Evolutionary conservation across 306 rosid species (phyloP).

Genomic region (Vigna unguiculata): DNA sequence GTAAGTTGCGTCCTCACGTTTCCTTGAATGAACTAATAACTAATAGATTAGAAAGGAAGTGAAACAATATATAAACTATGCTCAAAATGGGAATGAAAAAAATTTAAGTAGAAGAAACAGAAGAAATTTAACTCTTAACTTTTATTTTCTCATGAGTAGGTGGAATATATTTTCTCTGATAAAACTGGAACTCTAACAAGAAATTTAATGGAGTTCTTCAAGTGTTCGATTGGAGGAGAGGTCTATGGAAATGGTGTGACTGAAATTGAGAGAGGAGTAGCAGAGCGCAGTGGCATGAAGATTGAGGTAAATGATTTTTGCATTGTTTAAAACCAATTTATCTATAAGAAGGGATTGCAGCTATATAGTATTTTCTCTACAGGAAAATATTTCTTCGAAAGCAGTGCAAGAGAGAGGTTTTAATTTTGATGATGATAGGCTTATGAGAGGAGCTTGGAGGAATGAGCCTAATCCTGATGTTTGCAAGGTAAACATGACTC

Average conservation of each 20-base stretch:
- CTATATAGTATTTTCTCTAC: slow-evolving; percentile 42
- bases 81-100: neutral
- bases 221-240: slow-evolving; percentile 98
- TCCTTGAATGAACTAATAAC: slow-evolving; percentile 14
- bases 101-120: slow-evolving; percentile 6
- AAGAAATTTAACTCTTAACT: neutral
- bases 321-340: slow-evolving; percentile 22
- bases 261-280: slow-evolving; percentile 89
- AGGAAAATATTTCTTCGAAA: slow-evolving; percentile 65
- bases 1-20: slow-evolving; percentile 49
- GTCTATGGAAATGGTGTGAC: slow-evolving; percentile 90
- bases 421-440: slow-evolving; percentile 85
- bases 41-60: slow-evolving; percentile 11
- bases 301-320: slow-evolving; percentile 56
- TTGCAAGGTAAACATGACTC: slow-evolving; percentile 74
- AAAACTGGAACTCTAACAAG: slow-evolving; percentile 98
- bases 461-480: slow-evolving; percentile 91
- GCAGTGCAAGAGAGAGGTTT: slow-evolving; percentile 82
- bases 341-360: slow-evolving; percentile 1
- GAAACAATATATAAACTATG: slow-evolving; percentile 4
- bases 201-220: slow-evolving; percentile 99
- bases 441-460: slow-evolving; percentile 98
- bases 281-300: slow-evolving; percentile 75
- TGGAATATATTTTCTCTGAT: slow-evolving; percentile 97
- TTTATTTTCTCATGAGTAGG: slow-evolving; percentile 58